A percentile compares a stretch with the other conserved stretches of the same genome.
Conservation (phyloP, 306 rosid genomes). For the Fragaria nilgerrensis region DNA sequence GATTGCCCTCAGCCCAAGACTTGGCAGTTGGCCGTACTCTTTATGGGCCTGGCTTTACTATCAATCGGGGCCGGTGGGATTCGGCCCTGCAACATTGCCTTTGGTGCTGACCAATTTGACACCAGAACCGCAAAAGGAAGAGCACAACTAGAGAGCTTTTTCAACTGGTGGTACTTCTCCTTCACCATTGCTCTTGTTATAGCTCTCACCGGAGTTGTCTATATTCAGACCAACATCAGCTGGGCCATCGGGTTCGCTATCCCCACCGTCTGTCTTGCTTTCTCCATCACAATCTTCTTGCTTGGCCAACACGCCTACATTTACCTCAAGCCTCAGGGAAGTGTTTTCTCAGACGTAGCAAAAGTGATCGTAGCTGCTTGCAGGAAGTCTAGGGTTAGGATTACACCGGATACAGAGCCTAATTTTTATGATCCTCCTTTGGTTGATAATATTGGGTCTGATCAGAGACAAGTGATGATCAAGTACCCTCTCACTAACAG, state of each 20-base stretch:
- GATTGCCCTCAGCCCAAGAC: constrained; percentile 39
- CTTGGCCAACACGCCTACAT: constrained; percentile 57
- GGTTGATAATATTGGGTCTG: neutral
- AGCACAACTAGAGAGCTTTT: constrained; percentile 65
- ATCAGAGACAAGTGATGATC: neutral
- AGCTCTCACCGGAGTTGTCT: constrained; percentile 69
- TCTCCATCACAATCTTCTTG: constrained; percentile 62
- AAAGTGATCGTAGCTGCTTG: constrained; percentile 62
- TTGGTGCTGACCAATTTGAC: constrained; percentile 86
- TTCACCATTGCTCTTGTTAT: constrained; percentile 65
- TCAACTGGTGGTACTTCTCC: constrained; percentile 87
- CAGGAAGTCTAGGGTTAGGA: constrained; percentile 28
- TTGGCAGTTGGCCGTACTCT: constrained; percentile 68
- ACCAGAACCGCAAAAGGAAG: constrained; percentile 58
- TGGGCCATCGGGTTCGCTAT: constrained; percentile 70
- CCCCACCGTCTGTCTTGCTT: constrained; percentile 56
- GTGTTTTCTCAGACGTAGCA: constrained; percentile 47
- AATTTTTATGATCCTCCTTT: constrained; percentile 42
- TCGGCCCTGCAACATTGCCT: constrained; percentile 84
- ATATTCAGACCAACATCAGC: constrained; percentile 69
- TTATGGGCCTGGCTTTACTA: constrained; percentile 48
- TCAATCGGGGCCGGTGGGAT: constrained; percentile 83
- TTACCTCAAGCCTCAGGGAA: constrained; percentile 55
- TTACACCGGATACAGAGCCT: constrained; percentile 3
- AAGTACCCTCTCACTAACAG: constrained; percentile 47